Evolutionary conservation across 257 asterid species (phyloP).

Genomic region (Solanum tarijense): DNA sequence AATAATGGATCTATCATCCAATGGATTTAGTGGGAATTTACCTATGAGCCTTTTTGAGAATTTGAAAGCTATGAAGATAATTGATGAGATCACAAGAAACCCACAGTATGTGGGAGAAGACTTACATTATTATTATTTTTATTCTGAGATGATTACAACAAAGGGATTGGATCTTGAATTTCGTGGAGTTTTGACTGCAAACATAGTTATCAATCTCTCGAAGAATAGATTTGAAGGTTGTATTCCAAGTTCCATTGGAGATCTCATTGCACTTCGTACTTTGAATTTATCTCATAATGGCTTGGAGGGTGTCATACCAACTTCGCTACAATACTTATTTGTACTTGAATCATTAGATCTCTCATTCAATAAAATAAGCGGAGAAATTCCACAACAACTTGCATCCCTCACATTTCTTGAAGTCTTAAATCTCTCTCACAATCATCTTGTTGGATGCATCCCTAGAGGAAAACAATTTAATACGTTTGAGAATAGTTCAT

Average conservation of each 20-base stretch:
- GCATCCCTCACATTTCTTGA: not conserved
- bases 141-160: not conserved
- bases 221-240: not conserved
- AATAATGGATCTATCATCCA: not conserved
- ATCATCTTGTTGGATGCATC: not conserved
- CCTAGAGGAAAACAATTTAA: not conserved
- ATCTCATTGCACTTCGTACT: not conserved
- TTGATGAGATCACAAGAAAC: fast-evolving
- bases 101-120: not conserved
- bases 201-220: not conserved
- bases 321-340: not conserved
- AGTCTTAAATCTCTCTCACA: not conserved
- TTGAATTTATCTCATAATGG: not conserved
- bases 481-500: not conserved
- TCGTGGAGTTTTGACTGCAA: not conserved
- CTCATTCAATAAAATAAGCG: not conserved
- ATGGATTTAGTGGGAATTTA: not conserved
- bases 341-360: not conserved
- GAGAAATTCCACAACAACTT: not conserved
- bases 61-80: not conserved
- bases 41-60: not conserved
- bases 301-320: not conserved
- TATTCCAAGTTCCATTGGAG: not conserved
- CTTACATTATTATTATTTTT: not conserved
- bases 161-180: not conserved